A percentile compares a stretch with the other conserved stretches of the same genome.
Conservation (phyloP, 345 rosid genomes). For the Eucalyptus pauciflora region DNA sequence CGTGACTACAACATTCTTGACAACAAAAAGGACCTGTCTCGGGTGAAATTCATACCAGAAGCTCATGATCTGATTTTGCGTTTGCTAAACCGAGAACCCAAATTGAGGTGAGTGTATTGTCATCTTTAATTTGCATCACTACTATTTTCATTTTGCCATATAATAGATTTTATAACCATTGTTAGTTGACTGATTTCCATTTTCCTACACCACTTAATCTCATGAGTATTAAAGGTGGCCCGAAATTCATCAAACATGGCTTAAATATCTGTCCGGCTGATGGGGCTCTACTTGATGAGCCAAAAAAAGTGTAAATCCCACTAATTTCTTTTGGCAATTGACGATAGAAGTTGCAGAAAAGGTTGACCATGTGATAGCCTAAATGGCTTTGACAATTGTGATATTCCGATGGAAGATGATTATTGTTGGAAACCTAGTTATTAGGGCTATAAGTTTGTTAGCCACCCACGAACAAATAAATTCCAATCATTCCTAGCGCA, state of each 20-base stretch:
- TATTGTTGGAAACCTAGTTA: no score
- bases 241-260: not conserved
- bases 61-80: constrained; percentile 53
- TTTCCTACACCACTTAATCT: not conserved
- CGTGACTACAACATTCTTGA: constrained; percentile 71
- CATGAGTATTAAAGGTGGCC: not conserved
- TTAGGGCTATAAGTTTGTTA: no score
- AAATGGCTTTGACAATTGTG: no score
- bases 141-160: not conserved
- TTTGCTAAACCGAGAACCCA: constrained; percentile 25
- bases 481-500: no score
- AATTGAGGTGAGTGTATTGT: not conserved
- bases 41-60: constrained; percentile 56
- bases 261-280: not conserved
- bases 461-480: no score
- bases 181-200: not conserved
- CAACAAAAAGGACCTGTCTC: constrained; percentile 43
- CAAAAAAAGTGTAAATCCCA: not conserved
- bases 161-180: not conserved
- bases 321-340: not conserved
- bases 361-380: no score
- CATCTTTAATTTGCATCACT: not conserved
- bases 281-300: not conserved
- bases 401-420: no score
- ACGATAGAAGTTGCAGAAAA: no score